Percentiles rank a stretch among this genome's conserved stretches.
Conservation (phyloP, 208 protist genomes). For the Sergeia podlipaevii region DNA sequence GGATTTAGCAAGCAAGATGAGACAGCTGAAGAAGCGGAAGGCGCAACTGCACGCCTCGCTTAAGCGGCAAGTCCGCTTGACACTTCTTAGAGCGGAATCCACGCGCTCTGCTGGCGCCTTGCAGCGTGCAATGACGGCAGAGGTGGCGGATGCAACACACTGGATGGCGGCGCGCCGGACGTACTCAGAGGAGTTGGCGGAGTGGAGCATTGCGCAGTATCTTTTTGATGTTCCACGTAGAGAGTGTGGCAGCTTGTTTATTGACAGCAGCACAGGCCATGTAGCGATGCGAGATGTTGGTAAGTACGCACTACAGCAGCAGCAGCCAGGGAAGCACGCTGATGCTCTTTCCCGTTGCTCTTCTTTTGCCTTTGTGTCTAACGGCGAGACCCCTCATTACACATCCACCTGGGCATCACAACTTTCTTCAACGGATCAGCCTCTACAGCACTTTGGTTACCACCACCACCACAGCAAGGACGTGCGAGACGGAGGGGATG, state of each 20-base stretch:
- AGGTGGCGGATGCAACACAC: slow-evolving; percentile 37
- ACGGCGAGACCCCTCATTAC: background rate
- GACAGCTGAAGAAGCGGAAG: background rate
- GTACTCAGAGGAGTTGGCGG: slow-evolving; percentile 71
- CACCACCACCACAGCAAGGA: too few species aligned
- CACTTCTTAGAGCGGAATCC: slow-evolving; percentile 42
- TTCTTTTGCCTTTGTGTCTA: background rate
- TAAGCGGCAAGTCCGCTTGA: slow-evolving; percentile 20
- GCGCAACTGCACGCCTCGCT: slow-evolving; percentile 6
- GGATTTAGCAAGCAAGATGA: too few species aligned
- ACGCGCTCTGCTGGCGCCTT: slow-evolving; percentile 39
- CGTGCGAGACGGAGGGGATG: too few species aligned
- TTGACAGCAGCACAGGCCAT: slow-evolving; percentile 66
- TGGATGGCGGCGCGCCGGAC: slow-evolving; percentile 50
- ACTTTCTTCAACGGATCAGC: too few species aligned
- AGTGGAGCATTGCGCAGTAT: slow-evolving; percentile 81
- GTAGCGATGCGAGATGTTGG: slow-evolving; percentile 67
- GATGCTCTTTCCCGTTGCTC: background rate
- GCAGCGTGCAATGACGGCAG: slow-evolving; percentile 33
- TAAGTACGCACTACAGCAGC: slow-evolving; percentile 45
- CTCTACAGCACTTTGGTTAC: too few species aligned
- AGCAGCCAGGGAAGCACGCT: background rate
- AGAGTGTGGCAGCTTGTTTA: slow-evolving; percentile 58
- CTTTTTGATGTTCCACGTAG: slow-evolving; percentile 59
- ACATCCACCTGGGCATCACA: too few species aligned